Conservation (phyloP, 169 alveolate species). For the Miamiensis avidus region DNA sequence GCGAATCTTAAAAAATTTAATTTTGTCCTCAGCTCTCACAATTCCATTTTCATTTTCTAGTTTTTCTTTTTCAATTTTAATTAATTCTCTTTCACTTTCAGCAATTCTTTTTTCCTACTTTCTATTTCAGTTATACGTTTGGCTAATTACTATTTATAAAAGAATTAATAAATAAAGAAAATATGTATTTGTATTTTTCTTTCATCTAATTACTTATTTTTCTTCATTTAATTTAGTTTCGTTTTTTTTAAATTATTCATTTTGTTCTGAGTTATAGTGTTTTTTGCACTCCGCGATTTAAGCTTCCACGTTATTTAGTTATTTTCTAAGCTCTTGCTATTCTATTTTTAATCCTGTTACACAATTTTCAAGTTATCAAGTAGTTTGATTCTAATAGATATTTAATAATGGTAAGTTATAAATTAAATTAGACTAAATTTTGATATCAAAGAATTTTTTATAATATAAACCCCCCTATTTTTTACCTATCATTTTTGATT, state of each 20-base stretch:
- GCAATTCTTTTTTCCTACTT: constrained; percentile 36
- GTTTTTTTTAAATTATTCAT: too few species aligned
- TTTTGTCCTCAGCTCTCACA: constrained; percentile 41
- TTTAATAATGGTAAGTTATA: too few species aligned
- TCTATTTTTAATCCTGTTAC: neutral
- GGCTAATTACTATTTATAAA: neutral
- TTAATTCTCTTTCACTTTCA: constrained; percentile 51
- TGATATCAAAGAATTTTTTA: too few species aligned
- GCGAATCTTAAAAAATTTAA: neutral
- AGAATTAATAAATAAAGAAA: too few species aligned
- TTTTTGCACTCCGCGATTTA: constrained; percentile 39
- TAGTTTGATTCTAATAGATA: too few species aligned
- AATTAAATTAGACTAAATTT: too few species aligned
- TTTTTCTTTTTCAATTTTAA: constrained; percentile 4
- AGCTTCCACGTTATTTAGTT: neutral
- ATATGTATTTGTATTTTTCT: too few species aligned
- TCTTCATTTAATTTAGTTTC: neutral
- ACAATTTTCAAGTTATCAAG: too few species aligned
- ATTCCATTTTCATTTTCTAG: constrained; percentile 26
- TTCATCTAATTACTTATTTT: neutral
- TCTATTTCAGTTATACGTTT: constrained; percentile 34
- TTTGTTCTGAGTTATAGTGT: neutral
- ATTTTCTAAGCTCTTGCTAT: neutral
- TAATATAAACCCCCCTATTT: too few species aligned
- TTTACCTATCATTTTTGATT: constrained; percentile 24